Percentiles rank a stretch among this genome's conserved stretches.
Conservation (phyloP, 192 early-diverging fungal genomes). For the Phlyctochytrium bullatum region DNA sequence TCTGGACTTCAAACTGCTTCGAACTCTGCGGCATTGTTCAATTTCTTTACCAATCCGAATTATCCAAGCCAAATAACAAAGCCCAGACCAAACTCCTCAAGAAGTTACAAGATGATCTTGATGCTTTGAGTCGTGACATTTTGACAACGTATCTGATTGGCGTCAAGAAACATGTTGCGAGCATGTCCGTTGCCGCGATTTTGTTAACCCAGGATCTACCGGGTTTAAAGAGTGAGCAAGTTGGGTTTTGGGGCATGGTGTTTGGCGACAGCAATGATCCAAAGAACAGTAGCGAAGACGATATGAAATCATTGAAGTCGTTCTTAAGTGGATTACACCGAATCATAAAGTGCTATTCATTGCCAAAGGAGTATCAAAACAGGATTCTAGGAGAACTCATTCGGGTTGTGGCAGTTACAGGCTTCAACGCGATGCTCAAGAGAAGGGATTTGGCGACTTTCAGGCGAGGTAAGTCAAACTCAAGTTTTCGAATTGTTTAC, state of each 20-base stretch:
- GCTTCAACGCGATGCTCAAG: conserved; percentile 88
- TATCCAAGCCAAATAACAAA: conserved; percentile 44
- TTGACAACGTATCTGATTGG: conserved; percentile 87
- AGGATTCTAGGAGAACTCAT: conserved; percentile 84
- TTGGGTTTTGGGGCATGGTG: conserved; percentile 74
- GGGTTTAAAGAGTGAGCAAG: conserved; percentile 76
- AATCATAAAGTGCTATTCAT: conserved; percentile 82
- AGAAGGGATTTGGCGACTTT: conserved; percentile 86
- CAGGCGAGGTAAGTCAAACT: conserved; percentile 60
- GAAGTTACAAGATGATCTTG: conserved; percentile 77
- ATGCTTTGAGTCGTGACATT: conserved; percentile 77
- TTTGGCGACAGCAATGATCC: conserved; percentile 30
- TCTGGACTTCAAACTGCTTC: conserved; percentile 89
- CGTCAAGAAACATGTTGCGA: conserved; percentile 76
- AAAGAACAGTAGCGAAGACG: conserved; percentile 52
- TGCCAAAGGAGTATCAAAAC: conserved; percentile 72
- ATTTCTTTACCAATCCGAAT: conserved; percentile 22
- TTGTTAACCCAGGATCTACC: conserved; percentile 84
- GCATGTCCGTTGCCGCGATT: conserved; percentile 83
- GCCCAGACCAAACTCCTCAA: conserved; percentile 64
- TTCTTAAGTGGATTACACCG: conserved; percentile 81
- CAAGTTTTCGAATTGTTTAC: background rate
- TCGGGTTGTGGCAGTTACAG: conserved; percentile 79
- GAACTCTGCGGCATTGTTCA: conserved; percentile 77
- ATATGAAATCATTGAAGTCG: conserved; percentile 80